A percentile compares a stretch with the other conserved stretches of the same genome.
Evolutionary conservation across 768 basidiomycete species (phyloP).

Genomic region (Lentinula raphanica): DNA sequence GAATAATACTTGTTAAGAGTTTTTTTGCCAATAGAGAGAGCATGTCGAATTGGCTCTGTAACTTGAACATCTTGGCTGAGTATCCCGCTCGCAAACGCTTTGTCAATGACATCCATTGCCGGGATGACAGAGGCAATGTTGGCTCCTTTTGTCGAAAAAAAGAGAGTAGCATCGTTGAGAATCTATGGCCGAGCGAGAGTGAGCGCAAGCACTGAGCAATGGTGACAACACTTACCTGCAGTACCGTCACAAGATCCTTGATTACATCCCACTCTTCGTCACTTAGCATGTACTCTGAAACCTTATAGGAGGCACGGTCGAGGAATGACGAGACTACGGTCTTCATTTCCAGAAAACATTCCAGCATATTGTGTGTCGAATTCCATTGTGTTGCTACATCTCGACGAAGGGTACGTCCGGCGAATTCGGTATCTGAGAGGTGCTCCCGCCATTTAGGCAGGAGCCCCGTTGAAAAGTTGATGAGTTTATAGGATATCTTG

Average conservation of each 20-base stretch:
- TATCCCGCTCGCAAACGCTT: too few relatives aligned
- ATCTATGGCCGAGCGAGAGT: constrained; percentile 15
- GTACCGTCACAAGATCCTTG: constrained; percentile 17
- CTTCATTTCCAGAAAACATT: constrained; percentile 22
- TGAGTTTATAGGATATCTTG: constrained; percentile 17
- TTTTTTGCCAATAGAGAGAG: too few relatives aligned
- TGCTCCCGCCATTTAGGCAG: constrained; percentile 24
- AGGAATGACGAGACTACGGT: constrained; percentile 19
- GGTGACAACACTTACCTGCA: constrained; percentile 15
- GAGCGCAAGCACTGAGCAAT: not conserved
- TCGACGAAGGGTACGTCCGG: constrained; percentile 20
- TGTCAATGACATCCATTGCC: constrained; percentile 30
- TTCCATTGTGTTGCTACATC: too few relatives aligned
- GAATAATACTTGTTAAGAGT: not conserved
- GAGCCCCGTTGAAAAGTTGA: constrained; percentile 24
- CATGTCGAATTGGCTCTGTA: too few relatives aligned
- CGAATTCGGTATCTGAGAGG: constrained; percentile 9
- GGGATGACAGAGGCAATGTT: constrained; percentile 24
- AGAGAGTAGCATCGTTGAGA: constrained; percentile 22
- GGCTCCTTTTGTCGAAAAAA: constrained; percentile 17
- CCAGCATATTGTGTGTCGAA: constrained; percentile 30
- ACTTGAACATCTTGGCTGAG: too few relatives aligned
- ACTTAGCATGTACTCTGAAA: constrained; percentile 15
- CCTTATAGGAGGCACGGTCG: constrained; percentile 3
- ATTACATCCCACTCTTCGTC: constrained; percentile 22